Percentiles rank a stretch among this genome's conserved stretches.
phyloP scores from a whole-genome alignment of 108 stramenopile genomes.

The Skeletonema grethae region DNA sequence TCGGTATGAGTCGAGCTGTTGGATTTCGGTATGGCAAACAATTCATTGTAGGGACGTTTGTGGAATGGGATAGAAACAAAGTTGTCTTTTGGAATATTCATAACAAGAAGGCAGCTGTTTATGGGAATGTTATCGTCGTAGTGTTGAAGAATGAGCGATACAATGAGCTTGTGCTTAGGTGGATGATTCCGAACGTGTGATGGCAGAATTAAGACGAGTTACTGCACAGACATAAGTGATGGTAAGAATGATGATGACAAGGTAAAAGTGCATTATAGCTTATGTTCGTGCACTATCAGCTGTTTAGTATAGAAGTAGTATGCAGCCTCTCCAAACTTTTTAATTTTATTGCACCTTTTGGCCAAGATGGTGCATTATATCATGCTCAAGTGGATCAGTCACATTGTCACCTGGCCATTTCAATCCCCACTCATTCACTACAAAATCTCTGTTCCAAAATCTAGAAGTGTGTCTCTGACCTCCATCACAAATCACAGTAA shows the following conservation, averaged over 20 bases:
- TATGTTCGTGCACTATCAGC: no score
- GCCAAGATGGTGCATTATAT: background rate
- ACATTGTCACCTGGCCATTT: conserved; percentile 69
- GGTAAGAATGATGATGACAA: no score
- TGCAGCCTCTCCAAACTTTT: no score
- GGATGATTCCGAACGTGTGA: background rate
- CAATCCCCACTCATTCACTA: conserved; percentile 65
- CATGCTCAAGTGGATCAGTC: background rate
- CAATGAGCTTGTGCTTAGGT: background rate
- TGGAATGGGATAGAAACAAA: background rate
- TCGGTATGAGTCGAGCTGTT: conserved; percentile 4
- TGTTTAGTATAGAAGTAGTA: no score
- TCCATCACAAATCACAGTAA: conserved; percentile 93
- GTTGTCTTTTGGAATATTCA: conserved; percentile 1
- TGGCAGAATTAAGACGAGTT: background rate
- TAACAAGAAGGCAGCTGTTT: background rate
- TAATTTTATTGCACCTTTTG: background rate
- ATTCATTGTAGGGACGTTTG: background rate
- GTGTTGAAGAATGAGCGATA: background rate
- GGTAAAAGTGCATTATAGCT: no score
- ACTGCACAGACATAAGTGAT: background rate
- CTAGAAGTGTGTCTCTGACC: conserved; percentile 86
- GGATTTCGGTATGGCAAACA: background rate
- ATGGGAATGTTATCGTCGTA: background rate
- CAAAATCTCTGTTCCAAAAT: conserved; percentile 90